Base-by-base conservation (phyloP, 2,329 filamentous ascomycete genomes). In the Aspergillus terreus region DNA sequence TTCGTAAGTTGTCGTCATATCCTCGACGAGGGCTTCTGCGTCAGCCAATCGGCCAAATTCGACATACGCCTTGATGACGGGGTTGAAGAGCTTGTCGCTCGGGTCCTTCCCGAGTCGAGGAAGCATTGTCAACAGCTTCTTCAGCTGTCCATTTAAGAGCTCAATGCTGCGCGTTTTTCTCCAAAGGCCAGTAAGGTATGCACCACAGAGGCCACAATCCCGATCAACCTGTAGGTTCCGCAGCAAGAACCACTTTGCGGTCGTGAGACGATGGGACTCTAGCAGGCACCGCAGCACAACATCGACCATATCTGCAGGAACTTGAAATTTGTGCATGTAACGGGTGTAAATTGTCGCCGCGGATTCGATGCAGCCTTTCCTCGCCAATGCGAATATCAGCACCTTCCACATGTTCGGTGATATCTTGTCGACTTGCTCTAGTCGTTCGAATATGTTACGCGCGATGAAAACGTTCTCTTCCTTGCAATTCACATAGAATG, bases 31-130 rank as follows among this genome's bases (percentile, higher is more conserved):
- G 14, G 60, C 58, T 50, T 71, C 65, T 10, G 68, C 70, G 44
- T 70, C 68, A 47, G 67, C 63, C 7, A 65, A 51, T 32, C 63
- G 58, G 19, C 71, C 71, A 45, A 66, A 67, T 27, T 72, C 68
- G 35, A 75, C 53, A 50, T 70, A 73, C 30, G 69, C 67, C 45
- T 69, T 69, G 44, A 76, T 46, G 30, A 75, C 56, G 6, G 72
- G 70, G 46, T 71, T 71, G 56, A 74, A 71, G 17, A 76, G 60
- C 41, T 69, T 69, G 25, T 71, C 64, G 4, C 64, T 72, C n/a
- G 66, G 62, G 1, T 49, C 35, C 51, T 70, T 71, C 25, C 55
- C 56, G 25, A 71, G 49, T 4, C 64, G 59, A 5, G 56, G 51
- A 5, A 73, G 53, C 15, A 62, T 57, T 2, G 53, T 52, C 27